Evolutionary conservation across 108 stramenopile genomes (phyloP), one percentile per base, ranked within the genome.

Genomic region (Craspedostauros australis): DNA sequence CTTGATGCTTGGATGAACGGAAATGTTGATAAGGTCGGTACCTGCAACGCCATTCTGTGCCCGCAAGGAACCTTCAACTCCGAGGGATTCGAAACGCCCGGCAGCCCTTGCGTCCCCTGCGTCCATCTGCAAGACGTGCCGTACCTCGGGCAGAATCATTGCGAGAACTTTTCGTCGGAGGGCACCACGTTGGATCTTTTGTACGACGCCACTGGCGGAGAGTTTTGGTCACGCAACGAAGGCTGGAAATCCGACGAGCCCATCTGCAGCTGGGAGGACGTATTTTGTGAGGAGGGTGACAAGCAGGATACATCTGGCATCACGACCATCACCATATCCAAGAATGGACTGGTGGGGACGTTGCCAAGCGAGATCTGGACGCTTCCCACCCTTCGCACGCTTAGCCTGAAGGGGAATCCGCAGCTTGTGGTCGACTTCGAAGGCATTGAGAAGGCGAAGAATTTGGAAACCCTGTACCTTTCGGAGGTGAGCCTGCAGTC

Each of bases 241-340:
- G 59, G 66, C 16, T 82, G 81, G 81, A 61, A 59, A 37, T 58
- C 79, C 22, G 33, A 57, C 31, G 66, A 74, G 29, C 70, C 78
- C 4, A 75, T 84, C 26, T 84, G 82, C 45, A 68, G 66, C 50
- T 80, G 82, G 82, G 38, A 58, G 24, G 78, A 78, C 21, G 49
- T 84, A 22, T 26, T 29, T 20, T 84, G 82, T 41, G 67, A 60
- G 16, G 74, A 75, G 34, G 76, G 74, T 15, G 61, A 54, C 31
- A 21, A 50, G 12, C 69, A 79, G 26, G 77, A 82, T 31, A 48
- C 40, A 16, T 24, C 51, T 15, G 60, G 67, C 42, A 29, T 62
- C 26, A 76, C 74, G 26, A 47, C 54, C 12, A 69, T 72, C 6
- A 45, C 43, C 44, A 42, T 79, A 8, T 56, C 59, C 8, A 41